Conservation (phyloP, 2,329 filamentous ascomycete species). For the Fusarium tupiense region DNA sequence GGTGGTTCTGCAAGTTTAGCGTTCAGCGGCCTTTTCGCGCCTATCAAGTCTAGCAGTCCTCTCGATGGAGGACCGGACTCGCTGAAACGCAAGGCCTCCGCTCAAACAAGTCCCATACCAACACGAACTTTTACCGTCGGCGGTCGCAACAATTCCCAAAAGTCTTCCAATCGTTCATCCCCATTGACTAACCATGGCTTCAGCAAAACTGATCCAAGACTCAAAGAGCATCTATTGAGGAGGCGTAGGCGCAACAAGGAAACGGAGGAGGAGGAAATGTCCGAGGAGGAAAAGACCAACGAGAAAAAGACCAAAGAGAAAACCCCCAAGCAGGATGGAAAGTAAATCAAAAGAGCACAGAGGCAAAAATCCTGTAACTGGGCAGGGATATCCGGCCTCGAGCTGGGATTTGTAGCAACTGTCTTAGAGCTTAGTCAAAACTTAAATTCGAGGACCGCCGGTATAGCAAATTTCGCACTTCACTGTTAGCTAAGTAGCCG, state of each 20-base stretch:
- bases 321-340: background rate
- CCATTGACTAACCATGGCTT: fast-evolving
- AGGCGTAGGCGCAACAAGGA: fast-evolving
- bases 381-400: background rate
- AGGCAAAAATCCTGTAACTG: fast-evolving
- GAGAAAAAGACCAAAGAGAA: too few species aligned
- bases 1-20: fast-evolving
- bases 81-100: background rate
- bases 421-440: background rate
- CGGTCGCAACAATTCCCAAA: too few species aligned
- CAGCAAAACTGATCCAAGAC: fast-evolving
- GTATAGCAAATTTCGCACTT: background rate
- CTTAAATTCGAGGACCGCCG: background rate
- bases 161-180: fast-evolving
- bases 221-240: fast-evolving
- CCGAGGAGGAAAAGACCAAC: too few species aligned
- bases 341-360: background rate
- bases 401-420: background rate
- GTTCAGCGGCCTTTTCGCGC: fast-evolving
- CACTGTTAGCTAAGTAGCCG: background rate
- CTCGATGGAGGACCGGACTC: fast-evolving
- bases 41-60: fast-evolving
- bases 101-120: background rate
- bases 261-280: background rate
- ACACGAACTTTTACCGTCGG: background rate